A percentile compares a stretch with the other conserved stretches of the same genome.
Evolutionary conservation across 2,329 filamentous ascomycete species (phyloP).

Genomic region (Amylocarpus encephaloides): DNA sequence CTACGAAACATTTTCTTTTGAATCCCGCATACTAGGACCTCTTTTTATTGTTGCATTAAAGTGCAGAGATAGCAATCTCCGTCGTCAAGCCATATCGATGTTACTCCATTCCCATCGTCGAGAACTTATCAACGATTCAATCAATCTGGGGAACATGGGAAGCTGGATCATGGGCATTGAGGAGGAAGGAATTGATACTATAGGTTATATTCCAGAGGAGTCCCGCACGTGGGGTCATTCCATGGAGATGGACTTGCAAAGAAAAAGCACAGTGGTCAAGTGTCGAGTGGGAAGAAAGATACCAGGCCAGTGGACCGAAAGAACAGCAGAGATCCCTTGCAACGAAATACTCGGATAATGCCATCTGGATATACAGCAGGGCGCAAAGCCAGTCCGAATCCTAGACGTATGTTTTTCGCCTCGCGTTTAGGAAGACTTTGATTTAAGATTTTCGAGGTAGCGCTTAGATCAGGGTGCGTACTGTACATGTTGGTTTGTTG

Average conservation of each 20-base stretch:
- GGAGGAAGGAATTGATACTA: slow-evolving; percentile 18
- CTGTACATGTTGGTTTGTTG: too few relatives aligned
- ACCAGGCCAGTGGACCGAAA: slow-evolving; percentile 9
- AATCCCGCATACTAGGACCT: slow-evolving; percentile 48
- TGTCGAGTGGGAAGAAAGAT: slow-evolving; percentile 10
- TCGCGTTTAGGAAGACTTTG: neutral
- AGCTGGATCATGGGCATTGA: slow-evolving; percentile 25
- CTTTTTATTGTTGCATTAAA: slow-evolving; percentile 60
- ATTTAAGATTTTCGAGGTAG: neutral
- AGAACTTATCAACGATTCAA: slow-evolving; percentile 61
- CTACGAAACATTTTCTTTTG: slow-evolving; percentile 16
- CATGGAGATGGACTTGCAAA: slow-evolving; percentile 16
- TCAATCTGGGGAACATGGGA: slow-evolving; percentile 16
- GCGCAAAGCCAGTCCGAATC: too few relatives aligned
- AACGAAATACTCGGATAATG: neutral
- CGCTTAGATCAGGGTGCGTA: too few relatives aligned
- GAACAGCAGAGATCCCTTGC: slow-evolving; percentile 1
- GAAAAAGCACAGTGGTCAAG: slow-evolving; percentile 9
- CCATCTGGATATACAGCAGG: neutral
- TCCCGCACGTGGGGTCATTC: slow-evolving; percentile 15
- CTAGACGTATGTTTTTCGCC: neutral
- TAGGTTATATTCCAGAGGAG: slow-evolving; percentile 17
- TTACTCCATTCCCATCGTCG: slow-evolving; percentile 53
- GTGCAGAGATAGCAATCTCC: slow-evolving; percentile 49
- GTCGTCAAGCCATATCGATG: slow-evolving; percentile 55